Percentiles rank a stretch among this genome's conserved stretches.
These are phyloP conservation scores for Aspergillus sclerotiicarbonarius DNA, from an alignment of 495 filamentous ascomycete species.

Conservation along the genomic window DNA sequence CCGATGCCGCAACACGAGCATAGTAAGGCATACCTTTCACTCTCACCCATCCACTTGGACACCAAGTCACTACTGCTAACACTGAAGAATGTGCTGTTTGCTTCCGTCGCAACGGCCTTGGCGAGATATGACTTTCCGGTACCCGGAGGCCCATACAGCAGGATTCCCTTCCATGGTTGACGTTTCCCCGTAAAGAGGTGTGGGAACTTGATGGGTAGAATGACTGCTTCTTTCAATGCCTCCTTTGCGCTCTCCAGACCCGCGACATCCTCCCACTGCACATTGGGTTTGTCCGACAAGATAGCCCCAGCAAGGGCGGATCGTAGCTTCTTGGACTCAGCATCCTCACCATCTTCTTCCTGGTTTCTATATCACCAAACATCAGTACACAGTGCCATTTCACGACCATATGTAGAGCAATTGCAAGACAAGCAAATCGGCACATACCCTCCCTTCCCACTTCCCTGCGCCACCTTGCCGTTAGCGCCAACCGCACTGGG, in stretches of 20 bases:
- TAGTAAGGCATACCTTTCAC: conserved; percentile 69
- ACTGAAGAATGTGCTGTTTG: conserved; percentile 99
- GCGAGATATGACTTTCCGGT: conserved; percentile 97
- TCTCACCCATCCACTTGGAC: conserved; percentile 99
- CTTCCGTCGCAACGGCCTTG: conserved; percentile 96
- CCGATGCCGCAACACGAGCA: conserved; percentile 4
- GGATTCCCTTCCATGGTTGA: conserved; percentile 96
- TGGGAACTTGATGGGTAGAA: conserved; percentile 96
- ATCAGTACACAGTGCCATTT: not conserved
- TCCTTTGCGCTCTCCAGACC: conserved; percentile 94
- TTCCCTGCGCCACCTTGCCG: conserved; percentile 68
- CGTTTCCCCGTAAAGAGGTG: conserved; percentile 96
- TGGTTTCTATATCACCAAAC: conserved; percentile 39
- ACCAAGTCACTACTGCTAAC: conserved; percentile 96
- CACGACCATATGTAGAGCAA: not conserved
- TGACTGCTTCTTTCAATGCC: conserved; percentile 94
- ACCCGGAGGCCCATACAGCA: conserved; percentile 93
- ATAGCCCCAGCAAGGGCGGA: conserved; percentile 90
- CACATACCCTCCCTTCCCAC: conserved; percentile 62
- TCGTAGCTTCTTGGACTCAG: conserved; percentile 91
- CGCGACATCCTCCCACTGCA: conserved; percentile 98
- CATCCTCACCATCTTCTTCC: conserved; percentile 72
- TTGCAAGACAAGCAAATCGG: conserved; percentile 6
- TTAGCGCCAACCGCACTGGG: conserved; percentile 83
- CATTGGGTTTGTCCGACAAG: conserved; percentile 88